A percentile compares a stretch with the other conserved stretches of the same genome.
phyloP scores from a whole-genome alignment of 139 green algal genomes.

The Volvox africanus region DNA sequence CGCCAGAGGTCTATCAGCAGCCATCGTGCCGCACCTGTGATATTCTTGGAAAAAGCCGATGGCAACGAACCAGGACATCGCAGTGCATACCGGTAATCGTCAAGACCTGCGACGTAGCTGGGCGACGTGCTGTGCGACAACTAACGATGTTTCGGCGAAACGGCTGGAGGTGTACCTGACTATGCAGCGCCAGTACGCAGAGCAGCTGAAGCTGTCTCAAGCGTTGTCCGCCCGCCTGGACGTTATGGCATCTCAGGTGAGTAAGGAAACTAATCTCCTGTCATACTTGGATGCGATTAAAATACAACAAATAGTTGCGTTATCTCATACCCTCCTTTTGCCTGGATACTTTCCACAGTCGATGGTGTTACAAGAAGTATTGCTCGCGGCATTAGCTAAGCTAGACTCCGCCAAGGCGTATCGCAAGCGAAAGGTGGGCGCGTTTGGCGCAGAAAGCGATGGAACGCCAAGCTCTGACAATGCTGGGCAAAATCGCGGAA shows the following conservation, averaged over 20 bases:
- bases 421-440: not conserved
- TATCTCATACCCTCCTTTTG: too few relatives aligned
- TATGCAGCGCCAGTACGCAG: constrained; percentile 5
- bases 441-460: too few relatives aligned
- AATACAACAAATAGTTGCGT: too few relatives aligned
- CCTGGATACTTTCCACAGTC: not conserved
- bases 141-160: constrained; percentile 3
- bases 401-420: not conserved
- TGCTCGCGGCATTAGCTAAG: not conserved
- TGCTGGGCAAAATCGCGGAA: too few relatives aligned
- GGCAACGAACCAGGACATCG: too few relatives aligned
- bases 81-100: too few relatives aligned
- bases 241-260: constrained; percentile 18
- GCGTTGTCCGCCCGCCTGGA: constrained; percentile 1
- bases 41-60: too few relatives aligned
- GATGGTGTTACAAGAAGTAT: not conserved
- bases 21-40: too few relatives aligned
- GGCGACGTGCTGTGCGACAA: not conserved
- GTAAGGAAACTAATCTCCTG: not conserved
- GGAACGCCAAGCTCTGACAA: too few relatives aligned
- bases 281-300: too few relatives aligned
- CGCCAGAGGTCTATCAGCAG: too few relatives aligned
- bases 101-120: not conserved
- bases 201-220: not conserved
- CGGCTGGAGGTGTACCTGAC: not conserved